Percentiles rank a stretch among this genome's conserved stretches.
Evolutionary conservation across 352 stramenopile genomes (phyloP).

Genomic region (Pythium rishiriense): DNA sequence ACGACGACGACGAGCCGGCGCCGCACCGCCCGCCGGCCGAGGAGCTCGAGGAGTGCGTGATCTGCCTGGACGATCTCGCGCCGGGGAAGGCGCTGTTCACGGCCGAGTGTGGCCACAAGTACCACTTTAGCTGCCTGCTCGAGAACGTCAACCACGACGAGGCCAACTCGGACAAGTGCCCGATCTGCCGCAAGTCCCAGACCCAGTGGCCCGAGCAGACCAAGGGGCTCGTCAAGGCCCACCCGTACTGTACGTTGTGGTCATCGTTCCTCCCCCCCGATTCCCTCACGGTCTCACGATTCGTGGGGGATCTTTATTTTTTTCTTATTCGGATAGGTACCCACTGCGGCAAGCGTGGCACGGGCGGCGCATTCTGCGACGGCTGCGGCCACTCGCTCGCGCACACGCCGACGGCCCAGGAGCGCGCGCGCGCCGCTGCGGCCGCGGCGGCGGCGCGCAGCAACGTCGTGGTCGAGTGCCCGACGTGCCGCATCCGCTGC

Average conservation of each 20-base stretch:
- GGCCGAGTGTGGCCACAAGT: conserved; percentile 84
- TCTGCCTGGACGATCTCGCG: conserved; percentile 78
- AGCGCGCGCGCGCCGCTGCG: conserved; percentile 32
- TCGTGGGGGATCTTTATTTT: too few relatives aligned
- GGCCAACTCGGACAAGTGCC: conserved; percentile 86
- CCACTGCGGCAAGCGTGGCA: conserved; percentile 43
- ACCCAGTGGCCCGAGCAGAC: conserved; percentile 86
- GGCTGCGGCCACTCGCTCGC: conserved; percentile 43
- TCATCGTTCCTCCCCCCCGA: not conserved
- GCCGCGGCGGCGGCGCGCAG: conserved; percentile 29
- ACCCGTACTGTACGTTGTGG: conserved; percentile 67
- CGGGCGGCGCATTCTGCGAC: conserved; percentile 40
- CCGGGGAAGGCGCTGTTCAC: conserved; percentile 75
- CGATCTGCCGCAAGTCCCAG: conserved; percentile 86
- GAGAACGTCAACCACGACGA: conserved; percentile 91
- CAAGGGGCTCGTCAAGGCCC: conserved; percentile 79
- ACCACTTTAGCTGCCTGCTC: conserved; percentile 84
- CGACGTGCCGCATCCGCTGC: conserved; percentile 42
- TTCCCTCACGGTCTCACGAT: too few relatives aligned
- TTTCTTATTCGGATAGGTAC: conserved; percentile 25
- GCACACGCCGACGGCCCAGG: conserved; percentile 43
- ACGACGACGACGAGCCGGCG: conserved; percentile 1
- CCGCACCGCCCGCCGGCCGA: conserved; percentile 14
- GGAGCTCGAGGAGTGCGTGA: conserved; percentile 68
- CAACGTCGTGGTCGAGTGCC: conserved; percentile 51